phyloP scores from a whole-genome alignment of 2,329 filamentous ascomycete genomes.

The Didymella pomorum region DNA sequence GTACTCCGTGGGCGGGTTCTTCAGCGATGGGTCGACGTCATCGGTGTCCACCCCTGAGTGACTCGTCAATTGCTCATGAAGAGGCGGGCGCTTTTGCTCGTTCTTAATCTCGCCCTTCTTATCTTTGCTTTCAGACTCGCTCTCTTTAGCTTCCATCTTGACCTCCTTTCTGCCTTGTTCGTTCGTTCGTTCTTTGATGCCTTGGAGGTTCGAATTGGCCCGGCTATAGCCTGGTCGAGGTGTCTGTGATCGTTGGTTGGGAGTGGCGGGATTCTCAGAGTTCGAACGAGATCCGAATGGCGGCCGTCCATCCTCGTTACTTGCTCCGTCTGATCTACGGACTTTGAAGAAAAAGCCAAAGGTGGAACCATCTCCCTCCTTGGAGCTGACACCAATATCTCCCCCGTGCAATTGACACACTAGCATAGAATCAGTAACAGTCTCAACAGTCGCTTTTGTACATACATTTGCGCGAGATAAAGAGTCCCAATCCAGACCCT shows the following conservation, averaged over 20 bases:
- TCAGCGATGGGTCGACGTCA: constrained; percentile 31
- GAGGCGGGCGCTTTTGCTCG: background rate
- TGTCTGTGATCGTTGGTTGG: constrained; percentile 22
- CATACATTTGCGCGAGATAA: constrained; percentile 50
- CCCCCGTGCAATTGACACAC: constrained; percentile 51
- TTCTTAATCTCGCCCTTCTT: background rate
- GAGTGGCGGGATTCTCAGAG: constrained; percentile 31
- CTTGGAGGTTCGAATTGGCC: constrained; percentile 37
- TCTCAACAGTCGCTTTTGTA: background rate
- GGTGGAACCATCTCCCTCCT: constrained; percentile 47
- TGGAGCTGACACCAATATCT: constrained; percentile 49
- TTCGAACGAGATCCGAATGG: constrained; percentile 34
- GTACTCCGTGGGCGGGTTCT: constrained; percentile 45
- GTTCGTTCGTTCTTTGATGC: constrained; percentile 34
- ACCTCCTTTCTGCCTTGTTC: constrained; percentile 17
- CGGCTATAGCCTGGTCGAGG: constrained; percentile 40
- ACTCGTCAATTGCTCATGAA: constrained; percentile 26
- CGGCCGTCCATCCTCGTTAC: constrained; percentile 36
- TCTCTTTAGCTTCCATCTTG: constrained; percentile 17
- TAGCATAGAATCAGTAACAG: constrained; percentile 6
- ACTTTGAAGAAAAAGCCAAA: constrained; percentile 52
- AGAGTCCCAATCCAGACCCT: constrained; percentile 50
- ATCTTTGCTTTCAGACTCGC: background rate
- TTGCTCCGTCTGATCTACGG: constrained; percentile 33
- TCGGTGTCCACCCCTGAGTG: constrained; percentile 31